Conservation (phyloP, 164 flowering plant species). For the Magnolia officinalis region DNA sequence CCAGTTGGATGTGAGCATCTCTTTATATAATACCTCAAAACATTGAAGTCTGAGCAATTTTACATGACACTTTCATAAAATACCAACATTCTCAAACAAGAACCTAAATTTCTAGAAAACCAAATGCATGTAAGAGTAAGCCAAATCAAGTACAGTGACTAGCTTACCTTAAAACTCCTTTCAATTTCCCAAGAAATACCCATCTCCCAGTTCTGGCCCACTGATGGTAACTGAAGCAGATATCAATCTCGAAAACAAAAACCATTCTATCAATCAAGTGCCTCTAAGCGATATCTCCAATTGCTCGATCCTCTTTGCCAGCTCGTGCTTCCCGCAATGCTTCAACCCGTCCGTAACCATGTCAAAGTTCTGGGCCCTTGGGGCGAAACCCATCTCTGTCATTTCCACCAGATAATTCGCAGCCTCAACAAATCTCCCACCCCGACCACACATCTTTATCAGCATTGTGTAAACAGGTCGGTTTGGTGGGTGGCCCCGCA, state of each 20-base stretch:
- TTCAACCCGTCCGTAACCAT: conserved; percentile 95
- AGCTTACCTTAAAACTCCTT: not conserved
- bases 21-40: no score
- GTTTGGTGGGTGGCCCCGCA: conserved; percentile 81
- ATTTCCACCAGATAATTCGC: conserved; percentile 91
- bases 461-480: conserved; percentile 91
- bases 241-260: not conserved
- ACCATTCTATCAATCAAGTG: conserved; percentile 14
- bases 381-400: conserved; percentile 63
- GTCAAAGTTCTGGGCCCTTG: conserved; percentile 74
- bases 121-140: not conserved
- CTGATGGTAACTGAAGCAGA: not conserved
- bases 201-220: not conserved
- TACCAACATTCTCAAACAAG: not conserved
- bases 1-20: no score
- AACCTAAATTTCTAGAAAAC: not conserved
- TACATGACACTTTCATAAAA: not conserved
- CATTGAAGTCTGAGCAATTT: no score
- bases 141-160: not conserved
- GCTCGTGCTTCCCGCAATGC: conserved; percentile 82
- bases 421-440: conserved; percentile 78
- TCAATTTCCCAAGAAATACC: not conserved
- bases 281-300: conserved; percentile 67
- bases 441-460: conserved; percentile 81
- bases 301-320: conserved; percentile 77